Evolutionary conservation across 2,329 filamentous ascomycete genomes (phyloP).

Genomic region (Macrophomina pseudophaseolina): DNA sequence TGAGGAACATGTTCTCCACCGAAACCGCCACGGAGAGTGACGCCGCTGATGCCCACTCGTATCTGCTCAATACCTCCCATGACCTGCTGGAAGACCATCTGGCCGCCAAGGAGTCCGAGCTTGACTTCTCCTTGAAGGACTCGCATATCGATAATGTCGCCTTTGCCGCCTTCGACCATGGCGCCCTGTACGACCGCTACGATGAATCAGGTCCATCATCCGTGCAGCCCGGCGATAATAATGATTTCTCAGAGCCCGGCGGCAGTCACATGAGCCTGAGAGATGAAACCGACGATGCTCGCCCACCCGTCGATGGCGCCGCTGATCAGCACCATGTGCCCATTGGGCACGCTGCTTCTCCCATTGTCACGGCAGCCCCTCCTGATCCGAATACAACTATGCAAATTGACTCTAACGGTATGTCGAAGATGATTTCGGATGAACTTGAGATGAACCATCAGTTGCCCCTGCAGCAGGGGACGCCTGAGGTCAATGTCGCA

Average conservation of each 20-base stretch:
- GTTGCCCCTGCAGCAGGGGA: conserved; percentile 5
- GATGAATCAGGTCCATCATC: conserved; percentile 47
- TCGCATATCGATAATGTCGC: conserved; percentile 34
- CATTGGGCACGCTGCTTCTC: conserved; percentile 7
- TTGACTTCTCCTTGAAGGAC: conserved; percentile 36
- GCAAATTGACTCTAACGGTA: not conserved
- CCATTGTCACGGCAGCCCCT: not conserved
- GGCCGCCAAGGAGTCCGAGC: conserved; percentile 29
- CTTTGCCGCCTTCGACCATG: conserved; percentile 42
- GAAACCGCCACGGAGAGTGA: conserved; percentile 26
- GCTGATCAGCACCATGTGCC: conserved; percentile 17
- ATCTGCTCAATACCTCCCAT: conserved; percentile 27
- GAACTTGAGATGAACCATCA: conserved; percentile 21
- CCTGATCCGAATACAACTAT: not conserved
- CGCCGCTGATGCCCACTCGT: conserved; percentile 26
- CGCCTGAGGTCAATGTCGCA: conserved; percentile 10
- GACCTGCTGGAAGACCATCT: conserved; percentile 27
- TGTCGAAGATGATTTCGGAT: conserved; percentile 29
- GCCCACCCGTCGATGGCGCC: conserved; percentile 14
- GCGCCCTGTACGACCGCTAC: conserved; percentile 39
- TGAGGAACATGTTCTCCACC: conserved; percentile 28
- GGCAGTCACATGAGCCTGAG: conserved; percentile 39
- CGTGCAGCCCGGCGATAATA: conserved; percentile 44
- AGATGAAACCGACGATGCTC: conserved; percentile 37
- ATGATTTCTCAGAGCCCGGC: conserved; percentile 43